Evolutionary conservation across 1,139 yeast species (phyloP).

Genomic region (Lodderomyces metapsilosis): DNA sequence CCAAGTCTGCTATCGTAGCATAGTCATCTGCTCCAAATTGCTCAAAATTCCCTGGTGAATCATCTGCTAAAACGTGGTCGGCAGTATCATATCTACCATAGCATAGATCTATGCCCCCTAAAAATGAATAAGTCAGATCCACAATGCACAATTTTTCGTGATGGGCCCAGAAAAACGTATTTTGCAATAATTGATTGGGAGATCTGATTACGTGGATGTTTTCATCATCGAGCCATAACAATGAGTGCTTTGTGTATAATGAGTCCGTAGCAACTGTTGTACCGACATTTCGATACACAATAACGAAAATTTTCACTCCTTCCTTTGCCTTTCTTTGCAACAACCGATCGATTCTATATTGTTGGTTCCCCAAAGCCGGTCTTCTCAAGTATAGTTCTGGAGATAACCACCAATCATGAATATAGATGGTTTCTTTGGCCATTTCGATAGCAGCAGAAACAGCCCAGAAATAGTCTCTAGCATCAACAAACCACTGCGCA

Average conservation of each 20-base stretch:
- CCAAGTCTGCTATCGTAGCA: slow-evolving; percentile 31
- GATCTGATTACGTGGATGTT: slow-evolving; percentile 91
- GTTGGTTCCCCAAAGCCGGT: slow-evolving; percentile 94
- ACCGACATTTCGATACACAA: slow-evolving; percentile 94
- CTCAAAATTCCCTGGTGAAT: slow-evolving; percentile 45
- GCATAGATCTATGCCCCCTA: slow-evolving; percentile 95
- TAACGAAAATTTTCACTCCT: slow-evolving; percentile 87
- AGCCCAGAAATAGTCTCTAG: slow-evolving; percentile 95
- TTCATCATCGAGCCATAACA: slow-evolving; percentile 74
- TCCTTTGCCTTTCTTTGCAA: slow-evolving; percentile 88
- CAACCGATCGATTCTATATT: slow-evolving; percentile 87
- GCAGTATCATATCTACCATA: slow-evolving; percentile 97
- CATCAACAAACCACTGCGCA: slow-evolving; percentile 98
- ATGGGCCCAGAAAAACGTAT: slow-evolving; percentile 98
- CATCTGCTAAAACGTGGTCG: slow-evolving; percentile 88
- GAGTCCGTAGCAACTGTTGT: slow-evolving; percentile 93
- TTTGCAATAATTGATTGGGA: slow-evolving; percentile 91
- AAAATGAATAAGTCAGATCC: slow-evolving; percentile 84
- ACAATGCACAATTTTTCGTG: slow-evolving; percentile 89
- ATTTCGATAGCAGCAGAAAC: slow-evolving; percentile 86
- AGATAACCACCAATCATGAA: slow-evolving; percentile 98
- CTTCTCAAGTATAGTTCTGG: slow-evolving; percentile 92
- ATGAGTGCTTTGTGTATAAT: slow-evolving; percentile 88
- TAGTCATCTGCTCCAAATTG: slow-evolving; percentile 27
- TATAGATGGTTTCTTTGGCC: slow-evolving; percentile 92